phyloP scores from a whole-genome alignment of 805 yeast species.

The Candida koratica region DNA sequence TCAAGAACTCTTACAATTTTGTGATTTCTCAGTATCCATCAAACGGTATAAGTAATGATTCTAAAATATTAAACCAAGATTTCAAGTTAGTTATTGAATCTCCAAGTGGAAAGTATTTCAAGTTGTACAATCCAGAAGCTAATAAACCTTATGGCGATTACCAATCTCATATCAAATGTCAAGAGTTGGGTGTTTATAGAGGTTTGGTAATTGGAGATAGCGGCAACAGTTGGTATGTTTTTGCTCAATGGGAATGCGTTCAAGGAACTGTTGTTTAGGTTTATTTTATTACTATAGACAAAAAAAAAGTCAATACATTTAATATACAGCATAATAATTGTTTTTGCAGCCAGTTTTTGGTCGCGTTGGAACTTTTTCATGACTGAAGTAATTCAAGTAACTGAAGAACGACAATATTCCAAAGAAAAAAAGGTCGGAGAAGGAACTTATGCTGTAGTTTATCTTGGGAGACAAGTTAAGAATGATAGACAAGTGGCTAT shows the following conservation, averaged over 20 bases:
- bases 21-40: conserved; percentile 60
- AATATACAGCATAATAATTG: conserved; percentile 3
- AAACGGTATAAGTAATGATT: conserved; percentile 40
- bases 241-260: conserved; percentile 83
- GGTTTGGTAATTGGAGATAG: conserved; percentile 76
- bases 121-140: conserved; percentile 50
- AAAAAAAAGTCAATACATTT: background rate
- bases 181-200: conserved; percentile 78
- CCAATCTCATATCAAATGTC: conserved; percentile 56
- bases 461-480: conserved; percentile 66
- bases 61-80: conserved; percentile 35
- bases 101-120: conserved; percentile 76
- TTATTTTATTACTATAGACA: background rate
- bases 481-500: conserved; percentile 69
- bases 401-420: conserved; percentile 25
- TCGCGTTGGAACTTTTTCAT: conserved; percentile 1
- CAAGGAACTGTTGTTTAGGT: conserved; percentile 17
- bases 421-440: conserved; percentile 91
- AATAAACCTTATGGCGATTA: conserved; percentile 50
- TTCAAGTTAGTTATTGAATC: conserved; percentile 69
- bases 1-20: conserved; percentile 61
- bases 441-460: conserved; percentile 98
- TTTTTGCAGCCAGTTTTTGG: background rate
- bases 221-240: conserved; percentile 78
- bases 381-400: conserved; percentile 1